phyloP scores from a whole-genome alignment of 1,284 basidiomycete species.

The Thecaphora thlaspeos region DNA sequence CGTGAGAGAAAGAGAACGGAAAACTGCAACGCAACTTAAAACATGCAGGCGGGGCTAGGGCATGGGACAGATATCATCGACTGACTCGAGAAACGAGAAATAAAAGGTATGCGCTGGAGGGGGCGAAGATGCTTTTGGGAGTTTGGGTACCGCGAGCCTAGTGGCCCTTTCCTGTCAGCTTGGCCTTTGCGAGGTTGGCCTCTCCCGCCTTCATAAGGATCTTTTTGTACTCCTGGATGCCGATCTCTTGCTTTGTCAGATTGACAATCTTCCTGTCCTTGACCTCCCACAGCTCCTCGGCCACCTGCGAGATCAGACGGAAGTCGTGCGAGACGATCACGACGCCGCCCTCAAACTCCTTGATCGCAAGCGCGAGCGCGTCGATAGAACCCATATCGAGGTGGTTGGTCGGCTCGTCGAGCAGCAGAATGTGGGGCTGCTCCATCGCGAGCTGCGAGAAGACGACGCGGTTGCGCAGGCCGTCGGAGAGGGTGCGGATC shows the following conservation, averaged over 20 bases:
- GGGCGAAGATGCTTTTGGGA: not conserved
- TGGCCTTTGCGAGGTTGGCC: conserved; percentile 53
- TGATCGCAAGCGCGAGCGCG: conserved; percentile 88
- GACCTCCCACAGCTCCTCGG: conserved; percentile 97
- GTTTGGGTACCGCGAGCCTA: not conserved
- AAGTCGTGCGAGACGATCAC: conserved; percentile 60
- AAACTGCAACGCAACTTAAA: too few species aligned
- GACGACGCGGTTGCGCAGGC: conserved; percentile 87
- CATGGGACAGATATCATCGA: too few species aligned
- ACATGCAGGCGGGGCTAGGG: too few species aligned
- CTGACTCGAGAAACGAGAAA: too few species aligned
- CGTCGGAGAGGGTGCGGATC: conserved; percentile 89
- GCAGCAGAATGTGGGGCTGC: conserved; percentile 59
- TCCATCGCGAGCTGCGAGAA: conserved; percentile 74
- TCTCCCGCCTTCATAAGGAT: conserved; percentile 47
- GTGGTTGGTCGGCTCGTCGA: conserved; percentile 76
- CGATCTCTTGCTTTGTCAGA: conserved; percentile 75
- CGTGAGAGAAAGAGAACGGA: too few species aligned
- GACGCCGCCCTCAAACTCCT: conserved; percentile 94
- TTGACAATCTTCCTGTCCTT: conserved; percentile 91
- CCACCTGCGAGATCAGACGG: conserved; percentile 47
- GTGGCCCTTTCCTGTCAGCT: conserved; percentile 46
- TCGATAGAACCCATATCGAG: conserved; percentile 91
- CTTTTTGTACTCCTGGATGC: conserved; percentile 57
- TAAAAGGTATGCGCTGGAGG: not conserved